Evolutionary conservation across 345 rosid genomes (phyloP), one percentile per base, ranked within the genome.

Genomic region (Lenwebbia sp.): DNA sequence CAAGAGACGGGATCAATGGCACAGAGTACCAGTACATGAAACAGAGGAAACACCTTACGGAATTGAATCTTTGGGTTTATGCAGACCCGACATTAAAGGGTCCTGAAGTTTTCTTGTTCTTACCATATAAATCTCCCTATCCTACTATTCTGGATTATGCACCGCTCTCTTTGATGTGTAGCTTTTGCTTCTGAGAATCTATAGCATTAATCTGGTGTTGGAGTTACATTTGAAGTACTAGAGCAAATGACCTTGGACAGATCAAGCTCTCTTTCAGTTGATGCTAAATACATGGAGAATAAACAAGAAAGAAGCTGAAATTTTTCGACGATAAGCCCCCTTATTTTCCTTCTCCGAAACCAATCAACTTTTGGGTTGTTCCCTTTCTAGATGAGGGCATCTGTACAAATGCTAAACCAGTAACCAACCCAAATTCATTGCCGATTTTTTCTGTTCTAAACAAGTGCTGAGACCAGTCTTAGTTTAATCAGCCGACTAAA

Each of bases 51-150:
- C 26, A 19, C 47, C 26, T 37, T 37, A 37, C 12, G 76, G 23
- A 65, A 65, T 30, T 17, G 26, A 70, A 37, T 70, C 25, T 70
- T 40, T 37, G 83, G 94, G 95, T 90, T 91, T 95, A 15, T 93
- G 91, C 84, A 74, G 41, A 89, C 84, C 90, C 90, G 89, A 90
- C 93, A 90, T 84, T 88, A 82, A 88, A 83, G 90, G 87, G 85
- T 84, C 87, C 81, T 65, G 60, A 55, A 87, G 85, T 89, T 89
- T 87, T 82, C 83, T 90, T 89, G 90, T 89, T 87, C 95, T 88
- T 92, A 90, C 89, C 74, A 50, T 49, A 88, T 86, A 70, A 58
- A 19, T 51, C 62, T 83, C 51, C 85, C 81, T 60, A 49, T 33
- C 85, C 58, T 55, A 23, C 85, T 54, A 83, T 54, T 51, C 82